Conservation (phyloP, 73 alveolate species). For the Uronychia setigera region DNA sequence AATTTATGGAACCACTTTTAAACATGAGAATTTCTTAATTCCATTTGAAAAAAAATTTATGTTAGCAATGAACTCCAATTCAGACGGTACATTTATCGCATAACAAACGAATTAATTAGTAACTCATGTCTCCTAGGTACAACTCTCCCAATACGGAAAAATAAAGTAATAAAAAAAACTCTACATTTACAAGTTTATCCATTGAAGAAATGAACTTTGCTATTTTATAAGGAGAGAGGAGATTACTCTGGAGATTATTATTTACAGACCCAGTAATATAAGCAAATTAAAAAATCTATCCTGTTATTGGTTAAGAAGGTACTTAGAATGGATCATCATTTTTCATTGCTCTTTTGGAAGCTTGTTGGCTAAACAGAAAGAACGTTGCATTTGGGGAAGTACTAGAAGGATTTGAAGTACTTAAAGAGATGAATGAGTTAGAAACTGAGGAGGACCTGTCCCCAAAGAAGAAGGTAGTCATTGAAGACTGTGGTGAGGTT, state of each 20-base stretch:
- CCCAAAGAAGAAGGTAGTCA: slow-evolving; percentile 38
- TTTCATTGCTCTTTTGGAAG: background rate
- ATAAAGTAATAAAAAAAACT: no score
- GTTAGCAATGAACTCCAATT: background rate
- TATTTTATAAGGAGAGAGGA: no score
- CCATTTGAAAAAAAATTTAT: background rate
- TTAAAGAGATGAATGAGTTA: slow-evolving; percentile 61
- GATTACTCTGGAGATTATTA: no score
- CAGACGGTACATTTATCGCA: no score
- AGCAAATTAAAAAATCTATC: no score
- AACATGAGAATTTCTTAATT: background rate
- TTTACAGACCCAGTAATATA: no score
- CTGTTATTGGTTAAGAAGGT: no score
- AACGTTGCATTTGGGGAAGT: slow-evolving; percentile 94
- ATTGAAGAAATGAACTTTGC: no score
- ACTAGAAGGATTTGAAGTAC: slow-evolving; percentile 59
- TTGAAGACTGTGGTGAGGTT: slow-evolving; percentile 59
- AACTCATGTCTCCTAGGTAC: no score
- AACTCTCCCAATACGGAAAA: no score
- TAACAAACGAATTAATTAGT: no score
- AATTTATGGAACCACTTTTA: background rate
- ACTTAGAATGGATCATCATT: background rate
- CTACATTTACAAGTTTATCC: no score
- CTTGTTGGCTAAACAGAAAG: slow-evolving; percentile 66
- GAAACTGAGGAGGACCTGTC: slow-evolving; percentile 62